Conservation (phyloP, 1,284 basidiomycete genomes). For the Austroboletus novae-zelandiae region DNA sequence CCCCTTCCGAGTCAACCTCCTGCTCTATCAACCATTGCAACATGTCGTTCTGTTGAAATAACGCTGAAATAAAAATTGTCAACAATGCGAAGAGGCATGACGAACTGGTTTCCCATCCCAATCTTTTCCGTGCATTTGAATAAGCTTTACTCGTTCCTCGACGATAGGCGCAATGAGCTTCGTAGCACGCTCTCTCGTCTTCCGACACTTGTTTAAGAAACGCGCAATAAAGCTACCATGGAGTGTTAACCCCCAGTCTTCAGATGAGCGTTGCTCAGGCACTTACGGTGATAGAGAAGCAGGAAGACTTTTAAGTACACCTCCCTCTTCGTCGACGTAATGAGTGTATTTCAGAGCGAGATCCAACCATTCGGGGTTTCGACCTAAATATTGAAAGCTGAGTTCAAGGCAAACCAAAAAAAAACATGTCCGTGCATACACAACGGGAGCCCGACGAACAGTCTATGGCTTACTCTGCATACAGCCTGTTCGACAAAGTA, state of each 20-base stretch:
- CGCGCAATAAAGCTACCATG: not conserved
- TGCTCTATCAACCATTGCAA: not conserved
- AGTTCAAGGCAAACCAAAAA: not conserved
- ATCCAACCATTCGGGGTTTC: slow-evolving; percentile 36
- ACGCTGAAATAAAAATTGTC: too few relatives aligned
- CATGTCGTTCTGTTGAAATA: slow-evolving; percentile 13
- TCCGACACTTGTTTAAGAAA: not conserved
- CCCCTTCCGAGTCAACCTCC: not conserved
- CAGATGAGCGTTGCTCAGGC: not conserved
- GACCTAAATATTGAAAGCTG: slow-evolving; percentile 28
- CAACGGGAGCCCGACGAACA: slow-evolving; percentile 38
- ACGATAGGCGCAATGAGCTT: slow-evolving; percentile 35
- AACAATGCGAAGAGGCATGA: not conserved
- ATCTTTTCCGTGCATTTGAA: slow-evolving; percentile 34
- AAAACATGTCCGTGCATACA: slow-evolving; percentile 25
- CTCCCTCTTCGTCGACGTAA: slow-evolving; percentile 29
- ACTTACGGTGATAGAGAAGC: slow-evolving; percentile 38
- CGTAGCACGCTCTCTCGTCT: slow-evolving; percentile 5
- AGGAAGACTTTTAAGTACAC: slow-evolving; percentile 36
- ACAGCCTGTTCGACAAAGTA: slow-evolving; percentile 24
- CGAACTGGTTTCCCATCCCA: slow-evolving; percentile 39
- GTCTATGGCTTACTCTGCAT: slow-evolving; percentile 34
- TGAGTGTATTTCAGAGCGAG: slow-evolving; percentile 35
- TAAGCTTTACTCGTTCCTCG: slow-evolving; percentile 33
- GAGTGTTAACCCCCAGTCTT: not conserved